Evolutionary conservation across 83 land plant genomes (phyloP).

Genomic region (Picea abies): DNA sequence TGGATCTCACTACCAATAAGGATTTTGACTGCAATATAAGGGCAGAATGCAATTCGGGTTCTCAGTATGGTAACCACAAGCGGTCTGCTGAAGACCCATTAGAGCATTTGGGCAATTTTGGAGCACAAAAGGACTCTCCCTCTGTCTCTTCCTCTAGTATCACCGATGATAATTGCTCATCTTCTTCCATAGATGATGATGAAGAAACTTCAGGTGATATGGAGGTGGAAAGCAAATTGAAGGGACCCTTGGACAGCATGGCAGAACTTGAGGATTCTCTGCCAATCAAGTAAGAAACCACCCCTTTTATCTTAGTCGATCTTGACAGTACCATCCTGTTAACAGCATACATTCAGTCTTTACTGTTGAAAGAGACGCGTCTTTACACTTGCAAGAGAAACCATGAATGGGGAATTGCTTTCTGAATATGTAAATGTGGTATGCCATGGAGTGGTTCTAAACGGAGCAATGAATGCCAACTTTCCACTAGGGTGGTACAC

Average conservation of each 20-base stretch:
- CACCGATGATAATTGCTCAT: not conserved
- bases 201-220: slow-evolving; percentile 14
- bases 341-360: not conserved
- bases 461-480: too few relatives aligned
- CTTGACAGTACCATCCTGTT: not conserved
- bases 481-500: too few relatives aligned
- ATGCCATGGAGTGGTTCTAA: not conserved
- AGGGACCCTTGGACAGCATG: slow-evolving; percentile 17
- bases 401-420: not conserved
- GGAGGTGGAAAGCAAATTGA: slow-evolving; percentile 21
- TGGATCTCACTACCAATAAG: not conserved
- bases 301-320: not conserved
- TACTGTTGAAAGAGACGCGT: too few relatives aligned
- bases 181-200: slow-evolving; percentile 3
- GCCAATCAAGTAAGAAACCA: slow-evolving; percentile 13
- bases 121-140: not conserved
- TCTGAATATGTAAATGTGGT: not conserved
- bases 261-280: slow-evolving; percentile 18
- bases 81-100: not conserved
- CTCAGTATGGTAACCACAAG: not conserved
- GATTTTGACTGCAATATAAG: slow-evolving; percentile 4
- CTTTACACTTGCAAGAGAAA: not conserved
- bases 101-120: not conserved
- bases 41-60: slow-evolving; percentile 3
- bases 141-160: slow-evolving; percentile 1